A percentile compares a stretch with the other conserved stretches of the same genome.
Evolutionary conservation across 305 asterid genomes (phyloP).

Genomic region (Fraxinus velutina): DNA sequence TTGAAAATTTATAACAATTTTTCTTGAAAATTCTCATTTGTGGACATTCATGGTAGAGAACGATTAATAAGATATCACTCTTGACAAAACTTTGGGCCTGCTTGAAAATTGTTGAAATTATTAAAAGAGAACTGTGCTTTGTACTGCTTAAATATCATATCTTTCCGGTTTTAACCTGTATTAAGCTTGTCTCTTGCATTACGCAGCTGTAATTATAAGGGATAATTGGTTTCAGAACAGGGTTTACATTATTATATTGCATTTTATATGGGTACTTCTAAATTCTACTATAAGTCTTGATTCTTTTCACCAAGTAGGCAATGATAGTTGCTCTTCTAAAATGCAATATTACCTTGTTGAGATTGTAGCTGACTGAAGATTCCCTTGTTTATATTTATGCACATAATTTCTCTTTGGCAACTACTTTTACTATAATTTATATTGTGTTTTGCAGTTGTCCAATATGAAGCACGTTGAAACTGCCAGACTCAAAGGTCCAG

Average conservation of each 20-base stretch:
- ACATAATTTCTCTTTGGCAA: constrained; percentile 5
- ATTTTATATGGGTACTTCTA: neutral
- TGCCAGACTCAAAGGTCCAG: neutral
- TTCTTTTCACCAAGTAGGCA: neutral
- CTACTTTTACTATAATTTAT: neutral
- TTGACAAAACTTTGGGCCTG: neutral
- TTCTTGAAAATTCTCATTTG: neutral
- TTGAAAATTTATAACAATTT: neutral
- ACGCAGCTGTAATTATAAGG: neutral
- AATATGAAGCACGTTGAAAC: constrained; percentile 55
- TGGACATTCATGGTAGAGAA: neutral
- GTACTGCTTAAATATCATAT: neutral
- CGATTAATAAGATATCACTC: neutral
- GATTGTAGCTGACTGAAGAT: neutral
- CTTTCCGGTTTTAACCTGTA: neutral
- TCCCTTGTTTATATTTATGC: neutral
- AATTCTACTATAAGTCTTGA: neutral
- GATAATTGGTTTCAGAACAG: neutral
- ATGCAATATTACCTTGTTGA: neutral
- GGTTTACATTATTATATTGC: neutral
- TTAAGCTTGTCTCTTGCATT: neutral
- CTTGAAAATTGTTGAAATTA: neutral
- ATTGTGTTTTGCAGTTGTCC: constrained; percentile 50
- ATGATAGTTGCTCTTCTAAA: neutral
- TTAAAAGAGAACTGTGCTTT: neutral